Conservation (phyloP, 768 basidiomycete genomes). For the Suillus subluteus region DNA sequence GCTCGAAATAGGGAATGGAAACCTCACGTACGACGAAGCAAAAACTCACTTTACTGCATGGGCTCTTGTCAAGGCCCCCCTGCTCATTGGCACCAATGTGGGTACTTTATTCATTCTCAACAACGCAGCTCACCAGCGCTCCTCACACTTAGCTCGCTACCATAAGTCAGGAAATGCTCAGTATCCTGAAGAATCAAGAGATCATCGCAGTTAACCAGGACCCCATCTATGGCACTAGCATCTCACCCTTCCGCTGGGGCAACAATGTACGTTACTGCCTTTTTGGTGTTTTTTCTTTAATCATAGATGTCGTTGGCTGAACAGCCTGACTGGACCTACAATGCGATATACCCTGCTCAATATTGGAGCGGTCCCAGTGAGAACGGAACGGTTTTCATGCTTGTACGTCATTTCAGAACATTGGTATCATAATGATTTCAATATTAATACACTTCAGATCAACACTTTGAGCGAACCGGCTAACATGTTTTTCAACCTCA, state of each 20-base stretch:
- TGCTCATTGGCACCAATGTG: slow-evolving; percentile 65
- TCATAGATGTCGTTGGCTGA: slow-evolving; percentile 7
- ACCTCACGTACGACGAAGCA: slow-evolving; percentile 62
- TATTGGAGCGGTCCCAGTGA: slow-evolving; percentile 70
- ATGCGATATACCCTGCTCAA: slow-evolving; percentile 57
- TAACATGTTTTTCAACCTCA: slow-evolving; percentile 62
- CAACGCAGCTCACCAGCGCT: not conserved
- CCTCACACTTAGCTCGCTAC: slow-evolving; percentile 46
- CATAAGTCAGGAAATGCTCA: slow-evolving; percentile 51
- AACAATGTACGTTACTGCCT: slow-evolving; percentile 49
- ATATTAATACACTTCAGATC: slow-evolving; percentile 40
- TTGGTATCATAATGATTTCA: not conserved
- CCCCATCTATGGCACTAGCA: slow-evolving; percentile 58
- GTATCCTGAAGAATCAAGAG: slow-evolving; percentile 61
- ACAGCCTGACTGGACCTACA: slow-evolving; percentile 40
- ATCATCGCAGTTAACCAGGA: slow-evolving; percentile 73
- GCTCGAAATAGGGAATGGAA: slow-evolving; percentile 68
- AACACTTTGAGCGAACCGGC: slow-evolving; percentile 57
- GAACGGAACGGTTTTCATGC: slow-evolving; percentile 68
- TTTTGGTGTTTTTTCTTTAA: not conserved
- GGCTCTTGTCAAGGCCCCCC: slow-evolving; percentile 69
- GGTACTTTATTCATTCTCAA: slow-evolving; percentile 23
- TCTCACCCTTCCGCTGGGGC: slow-evolving; percentile 72
- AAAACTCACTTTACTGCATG: slow-evolving; percentile 74
- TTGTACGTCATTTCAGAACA: slow-evolving; percentile 41